Percentiles rank a stretch among this genome's conserved stretches.
phyloP scores from a whole-genome alignment of 1,139 yeast species.

The Torulaspora pretoriensis region DNA sequence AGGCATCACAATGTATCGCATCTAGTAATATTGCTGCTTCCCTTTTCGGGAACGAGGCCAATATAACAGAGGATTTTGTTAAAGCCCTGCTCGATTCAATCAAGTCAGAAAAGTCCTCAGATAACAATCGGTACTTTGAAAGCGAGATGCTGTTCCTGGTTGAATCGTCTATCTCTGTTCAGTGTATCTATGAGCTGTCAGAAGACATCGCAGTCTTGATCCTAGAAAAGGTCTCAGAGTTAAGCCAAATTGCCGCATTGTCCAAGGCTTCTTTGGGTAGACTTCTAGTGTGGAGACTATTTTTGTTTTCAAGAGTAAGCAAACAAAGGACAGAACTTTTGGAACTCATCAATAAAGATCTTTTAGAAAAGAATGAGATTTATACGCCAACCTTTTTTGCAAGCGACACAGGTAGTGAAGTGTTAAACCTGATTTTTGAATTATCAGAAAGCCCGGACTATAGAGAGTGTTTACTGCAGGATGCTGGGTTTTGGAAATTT shows the following conservation, averaged over 20 bases:
- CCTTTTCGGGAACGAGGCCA: slow-evolving; percentile 29
- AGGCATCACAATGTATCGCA: slow-evolving; percentile 70
- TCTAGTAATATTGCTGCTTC: slow-evolving; percentile 52
- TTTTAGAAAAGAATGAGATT: slow-evolving; percentile 30
- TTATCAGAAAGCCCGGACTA: slow-evolving; percentile 49
- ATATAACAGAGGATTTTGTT: slow-evolving; percentile 31
- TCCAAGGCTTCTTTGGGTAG: slow-evolving; percentile 30
- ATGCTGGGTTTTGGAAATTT: slow-evolving; percentile 61
- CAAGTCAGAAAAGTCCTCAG: slow-evolving; percentile 28
- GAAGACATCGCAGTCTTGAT: slow-evolving; percentile 32
- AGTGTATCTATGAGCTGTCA: slow-evolving; percentile 44
- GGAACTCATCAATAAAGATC: slow-evolving; percentile 21
- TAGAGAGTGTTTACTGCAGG: slow-evolving; percentile 41
- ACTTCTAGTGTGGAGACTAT: slow-evolving; percentile 29
- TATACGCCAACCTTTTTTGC: slow-evolving; percentile 34
- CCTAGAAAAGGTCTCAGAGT: slow-evolving; percentile 22
- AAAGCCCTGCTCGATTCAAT: slow-evolving; percentile 33
- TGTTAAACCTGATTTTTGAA: slow-evolving; percentile 52
- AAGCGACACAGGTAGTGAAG: slow-evolving; percentile 45
- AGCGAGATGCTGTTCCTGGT: slow-evolving; percentile 52
- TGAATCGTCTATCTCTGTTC: slow-evolving; percentile 52
- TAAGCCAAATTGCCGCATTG: slow-evolving; percentile 20
- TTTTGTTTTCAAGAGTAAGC: slow-evolving; percentile 32
- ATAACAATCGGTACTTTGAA: slow-evolving; percentile 47
- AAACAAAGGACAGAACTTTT: slow-evolving; percentile 20